Conservation (phyloP, 2,329 filamentous ascomycete species). For the Aspergillus tanneri region DNA sequence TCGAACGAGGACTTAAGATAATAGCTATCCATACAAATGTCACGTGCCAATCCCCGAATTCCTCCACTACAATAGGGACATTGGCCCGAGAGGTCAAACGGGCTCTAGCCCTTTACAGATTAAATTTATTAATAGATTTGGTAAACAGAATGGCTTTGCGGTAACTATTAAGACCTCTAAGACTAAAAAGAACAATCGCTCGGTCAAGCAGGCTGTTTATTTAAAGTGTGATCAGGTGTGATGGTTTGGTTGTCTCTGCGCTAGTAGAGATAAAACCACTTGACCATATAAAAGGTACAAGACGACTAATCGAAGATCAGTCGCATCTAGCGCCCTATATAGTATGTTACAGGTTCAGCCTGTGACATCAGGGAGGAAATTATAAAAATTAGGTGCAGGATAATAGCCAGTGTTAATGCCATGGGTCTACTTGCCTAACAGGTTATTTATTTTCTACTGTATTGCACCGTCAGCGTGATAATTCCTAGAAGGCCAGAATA, state of each 20-base stretch:
- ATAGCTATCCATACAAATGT: no score
- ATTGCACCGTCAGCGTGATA: neutral
- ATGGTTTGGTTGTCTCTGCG: no score
- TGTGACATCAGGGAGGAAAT: neutral
- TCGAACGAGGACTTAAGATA: no score
- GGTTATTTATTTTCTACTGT: neutral
- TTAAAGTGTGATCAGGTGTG: neutral
- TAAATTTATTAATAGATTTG: neutral
- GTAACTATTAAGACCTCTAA: neutral
- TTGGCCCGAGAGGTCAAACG: no score
- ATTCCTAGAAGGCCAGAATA: neutral
- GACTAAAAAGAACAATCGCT: neutral
- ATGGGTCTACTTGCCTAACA: neutral
- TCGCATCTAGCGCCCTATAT: no score
- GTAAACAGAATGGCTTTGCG: neutral
- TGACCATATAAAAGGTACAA: no score
- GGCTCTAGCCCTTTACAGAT: no score
- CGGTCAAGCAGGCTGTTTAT: neutral
- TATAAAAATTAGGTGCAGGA: neutral
- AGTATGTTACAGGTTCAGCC: no score
- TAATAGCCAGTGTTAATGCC: neutral
- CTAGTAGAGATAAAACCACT: no score
- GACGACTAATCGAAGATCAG: no score
- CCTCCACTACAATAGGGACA: no score
- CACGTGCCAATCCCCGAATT: no score